These are phyloP conservation scores for Fusarium buxicola DNA, from an alignment of 2,329 filamentous ascomycete genomes.

Conservation along the genomic window DNA sequence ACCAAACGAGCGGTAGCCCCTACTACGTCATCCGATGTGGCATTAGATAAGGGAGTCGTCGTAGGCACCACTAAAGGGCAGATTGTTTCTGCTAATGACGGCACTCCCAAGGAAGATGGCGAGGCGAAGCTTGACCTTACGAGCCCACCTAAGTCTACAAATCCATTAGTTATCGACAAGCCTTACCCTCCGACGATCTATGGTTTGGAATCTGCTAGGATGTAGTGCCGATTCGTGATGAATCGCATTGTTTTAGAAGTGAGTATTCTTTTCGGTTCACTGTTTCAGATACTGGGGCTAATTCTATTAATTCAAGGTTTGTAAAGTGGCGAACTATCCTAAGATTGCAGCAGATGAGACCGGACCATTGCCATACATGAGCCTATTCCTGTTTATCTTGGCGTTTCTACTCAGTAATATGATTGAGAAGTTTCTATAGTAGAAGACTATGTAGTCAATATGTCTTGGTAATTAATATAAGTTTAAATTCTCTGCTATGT, in stretches of 20 bases:
- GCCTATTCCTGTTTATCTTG: conserved; percentile 4
- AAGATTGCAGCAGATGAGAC: conserved; percentile 5
- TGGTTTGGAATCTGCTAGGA: neutral
- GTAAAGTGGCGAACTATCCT: neutral
- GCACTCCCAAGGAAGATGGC: neutral
- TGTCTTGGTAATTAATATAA: no score
- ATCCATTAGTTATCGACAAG: neutral
- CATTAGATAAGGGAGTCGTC: neutral
- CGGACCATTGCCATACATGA: conserved; percentile 1
- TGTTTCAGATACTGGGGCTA: neutral
- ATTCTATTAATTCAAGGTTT: neutral
- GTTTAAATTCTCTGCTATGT: no score
- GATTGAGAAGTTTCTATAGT: no score
- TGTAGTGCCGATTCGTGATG: conserved; percentile 15
- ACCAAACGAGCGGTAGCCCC: neutral
- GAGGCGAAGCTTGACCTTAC: neutral
- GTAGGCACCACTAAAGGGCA: neutral
- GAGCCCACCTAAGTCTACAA: no score
- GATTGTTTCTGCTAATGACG: neutral
- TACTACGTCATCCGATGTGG: neutral
- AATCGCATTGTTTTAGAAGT: conserved; percentile 12
- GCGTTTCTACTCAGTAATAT: no score
- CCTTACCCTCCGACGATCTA: conserved; percentile 4
- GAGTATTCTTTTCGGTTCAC: neutral
- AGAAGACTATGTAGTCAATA: no score